A percentile compares a stretch with the other conserved stretches of the same genome.
Conservation (phyloP, 352 stramenopile genomes). For the Phytophthora cactorum region DNA sequence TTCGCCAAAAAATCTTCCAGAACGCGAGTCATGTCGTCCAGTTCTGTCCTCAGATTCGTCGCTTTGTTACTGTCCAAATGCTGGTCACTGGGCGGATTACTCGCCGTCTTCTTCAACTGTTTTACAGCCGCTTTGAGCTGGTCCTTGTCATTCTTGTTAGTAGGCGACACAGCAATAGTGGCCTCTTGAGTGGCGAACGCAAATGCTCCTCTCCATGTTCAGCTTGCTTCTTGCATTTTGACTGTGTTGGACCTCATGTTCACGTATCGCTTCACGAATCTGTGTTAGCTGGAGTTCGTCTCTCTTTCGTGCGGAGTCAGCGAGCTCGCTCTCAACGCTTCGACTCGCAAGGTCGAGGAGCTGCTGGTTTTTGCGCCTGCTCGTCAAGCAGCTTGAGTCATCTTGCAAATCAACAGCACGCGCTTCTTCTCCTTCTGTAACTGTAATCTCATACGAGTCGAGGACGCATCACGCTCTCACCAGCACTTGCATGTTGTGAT, state of each 20-base stretch:
- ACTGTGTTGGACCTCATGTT: conserved; percentile 32
- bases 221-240: conserved; percentile 29
- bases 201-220: no score
- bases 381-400: no score
- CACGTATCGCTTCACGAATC: conserved; percentile 11
- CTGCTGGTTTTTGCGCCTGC: no score
- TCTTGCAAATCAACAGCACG: no score
- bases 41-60: conserved; percentile 33
- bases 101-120: conserved; percentile 27
- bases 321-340: no score
- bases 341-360: no score
- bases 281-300: no score
- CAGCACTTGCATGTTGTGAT: no score
- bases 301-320: no score
- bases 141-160: conserved; percentile 48
- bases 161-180: conserved; percentile 34
- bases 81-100: conserved; percentile 8
- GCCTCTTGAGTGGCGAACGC: conserved; percentile 44
- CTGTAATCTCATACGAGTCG: no score
- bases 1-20: conserved; percentile 53
- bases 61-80: conserved; percentile 14
- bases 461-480: no score
- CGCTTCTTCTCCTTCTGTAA: no score
- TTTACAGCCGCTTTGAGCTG: conserved; percentile 36
- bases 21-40: conserved; percentile 48